A percentile compares a stretch with the other conserved stretches of the same genome.
phyloP scores from a whole-genome alignment of 805 yeast species.

The Saccharomycopsis selenospora region DNA sequence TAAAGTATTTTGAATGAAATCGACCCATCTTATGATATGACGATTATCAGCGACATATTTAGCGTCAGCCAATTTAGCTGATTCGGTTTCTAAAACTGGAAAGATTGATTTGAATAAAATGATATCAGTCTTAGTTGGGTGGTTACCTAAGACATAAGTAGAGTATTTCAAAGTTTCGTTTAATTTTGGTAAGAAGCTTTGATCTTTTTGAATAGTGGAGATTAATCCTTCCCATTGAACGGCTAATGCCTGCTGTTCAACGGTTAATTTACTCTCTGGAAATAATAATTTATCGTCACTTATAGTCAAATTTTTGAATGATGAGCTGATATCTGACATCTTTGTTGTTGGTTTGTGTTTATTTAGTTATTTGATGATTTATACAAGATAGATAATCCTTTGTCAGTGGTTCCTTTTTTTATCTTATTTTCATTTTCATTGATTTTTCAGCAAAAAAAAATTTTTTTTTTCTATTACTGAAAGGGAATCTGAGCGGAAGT shows the following conservation, averaged over 20 bases:
- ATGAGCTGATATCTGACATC: neutral
- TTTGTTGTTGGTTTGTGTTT: neutral
- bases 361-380: no score
- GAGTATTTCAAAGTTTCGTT: slow-evolving; percentile 61
- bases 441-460: no score
- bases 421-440: no score
- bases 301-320: slow-evolving; percentile 13
- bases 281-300: slow-evolving; percentile 15
- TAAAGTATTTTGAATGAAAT: slow-evolving; percentile 67
- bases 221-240: slow-evolving; percentile 17
- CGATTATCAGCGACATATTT: slow-evolving; percentile 47
- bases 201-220: slow-evolving; percentile 8
- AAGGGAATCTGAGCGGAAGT: no score
- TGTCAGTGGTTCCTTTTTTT: no score
- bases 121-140: slow-evolving; percentile 64
- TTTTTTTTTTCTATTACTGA: no score
- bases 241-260: slow-evolving; percentile 20
- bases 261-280: slow-evolving; percentile 11
- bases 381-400: no score
- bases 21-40: slow-evolving; percentile 91
- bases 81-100: slow-evolving; percentile 35
- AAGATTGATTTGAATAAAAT: slow-evolving; percentile 58
- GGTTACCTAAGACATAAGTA: slow-evolving; percentile 65
- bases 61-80: slow-evolving; percentile 45
- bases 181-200: slow-evolving; percentile 32